Conservation (phyloP, 2,329 filamentous ascomycete species). For the Lachnellula arida region DNA sequence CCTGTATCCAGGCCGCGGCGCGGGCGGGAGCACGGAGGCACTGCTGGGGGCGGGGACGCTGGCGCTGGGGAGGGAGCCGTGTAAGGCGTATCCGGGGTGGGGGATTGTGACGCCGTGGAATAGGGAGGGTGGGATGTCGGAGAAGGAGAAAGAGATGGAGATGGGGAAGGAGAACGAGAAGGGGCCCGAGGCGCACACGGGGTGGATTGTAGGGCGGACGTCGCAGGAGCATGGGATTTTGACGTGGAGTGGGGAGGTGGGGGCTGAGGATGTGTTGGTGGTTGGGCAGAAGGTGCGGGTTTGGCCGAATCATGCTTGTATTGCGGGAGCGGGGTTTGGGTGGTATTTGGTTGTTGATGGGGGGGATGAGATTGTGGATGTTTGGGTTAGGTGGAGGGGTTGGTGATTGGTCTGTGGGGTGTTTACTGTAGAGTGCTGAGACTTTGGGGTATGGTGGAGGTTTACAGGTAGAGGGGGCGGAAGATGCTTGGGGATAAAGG, state of each 20-base stretch:
- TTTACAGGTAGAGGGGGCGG: not conserved
- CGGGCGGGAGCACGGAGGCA: conserved; percentile 50
- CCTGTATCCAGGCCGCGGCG: conserved; percentile 57
- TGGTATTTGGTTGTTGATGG: conserved; percentile 74
- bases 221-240: conserved; percentile 77
- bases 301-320: conserved; percentile 80
- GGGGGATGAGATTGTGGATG: conserved; percentile 63
- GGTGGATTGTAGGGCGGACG: conserved; percentile 66
- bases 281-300: conserved; percentile 65
- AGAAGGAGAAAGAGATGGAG: no score
- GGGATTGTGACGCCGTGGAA: conserved; percentile 63
- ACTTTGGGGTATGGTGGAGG: not conserved
- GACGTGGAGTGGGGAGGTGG: conserved; percentile 48
- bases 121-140: conserved; percentile 18
- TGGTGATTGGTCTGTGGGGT: conserved; percentile 45
- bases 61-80: conserved; percentile 68
- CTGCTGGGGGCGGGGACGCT: conserved; percentile 65
- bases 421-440: not conserved
- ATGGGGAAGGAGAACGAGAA: conserved; percentile 32
- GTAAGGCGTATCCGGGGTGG: conserved; percentile 66
- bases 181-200: conserved; percentile 39
- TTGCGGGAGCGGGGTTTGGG: conserved; percentile 64
- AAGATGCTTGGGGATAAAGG: not conserved
- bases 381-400: conserved; percentile 67
- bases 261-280: conserved; percentile 42